Conservation (phyloP, 768 basidiomycete genomes). For the Grammothele lineata region DNA sequence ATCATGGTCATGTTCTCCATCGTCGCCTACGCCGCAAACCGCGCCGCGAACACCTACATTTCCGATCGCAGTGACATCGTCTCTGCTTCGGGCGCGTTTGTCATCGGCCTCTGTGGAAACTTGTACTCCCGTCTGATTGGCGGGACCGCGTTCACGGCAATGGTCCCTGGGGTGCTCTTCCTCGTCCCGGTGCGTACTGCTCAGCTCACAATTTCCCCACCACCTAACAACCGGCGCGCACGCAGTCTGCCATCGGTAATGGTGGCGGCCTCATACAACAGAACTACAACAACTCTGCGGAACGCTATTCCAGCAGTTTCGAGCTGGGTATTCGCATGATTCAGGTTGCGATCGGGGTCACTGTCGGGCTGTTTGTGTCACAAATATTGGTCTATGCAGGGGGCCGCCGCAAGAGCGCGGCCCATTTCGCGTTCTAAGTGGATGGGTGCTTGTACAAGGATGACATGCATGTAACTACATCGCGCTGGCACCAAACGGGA, state of each 20-base stretch:
- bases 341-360: slow-evolving; percentile 79
- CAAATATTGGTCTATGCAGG: slow-evolving; percentile 71
- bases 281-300: slow-evolving; percentile 54
- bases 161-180: slow-evolving; percentile 93
- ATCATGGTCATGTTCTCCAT: slow-evolving; percentile 81
- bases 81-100: slow-evolving; percentile 73
- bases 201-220: slow-evolving; percentile 1
- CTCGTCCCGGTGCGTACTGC: slow-evolving; percentile 68
- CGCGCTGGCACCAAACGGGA: too few relatives aligned
- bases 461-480: too few relatives aligned
- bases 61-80: slow-evolving; percentile 70
- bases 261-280: slow-evolving; percentile 60
- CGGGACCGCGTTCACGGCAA: slow-evolving; percentile 84
- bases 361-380: slow-evolving; percentile 78
- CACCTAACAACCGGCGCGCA: background rate
- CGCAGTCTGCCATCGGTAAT: slow-evolving; percentile 71
- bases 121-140: slow-evolving; percentile 70
- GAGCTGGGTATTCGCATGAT: slow-evolving; percentile 80
- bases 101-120: slow-evolving; percentile 77
- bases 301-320: slow-evolving; percentile 75
- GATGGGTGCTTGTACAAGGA: too few relatives aligned
- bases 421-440: slow-evolving; percentile 65
- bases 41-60: slow-evolving; percentile 53
- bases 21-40: slow-evolving; percentile 67
- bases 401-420: slow-evolving; percentile 66